Conservation (phyloP, 805 yeast species). For the Pichia exigua region DNA sequence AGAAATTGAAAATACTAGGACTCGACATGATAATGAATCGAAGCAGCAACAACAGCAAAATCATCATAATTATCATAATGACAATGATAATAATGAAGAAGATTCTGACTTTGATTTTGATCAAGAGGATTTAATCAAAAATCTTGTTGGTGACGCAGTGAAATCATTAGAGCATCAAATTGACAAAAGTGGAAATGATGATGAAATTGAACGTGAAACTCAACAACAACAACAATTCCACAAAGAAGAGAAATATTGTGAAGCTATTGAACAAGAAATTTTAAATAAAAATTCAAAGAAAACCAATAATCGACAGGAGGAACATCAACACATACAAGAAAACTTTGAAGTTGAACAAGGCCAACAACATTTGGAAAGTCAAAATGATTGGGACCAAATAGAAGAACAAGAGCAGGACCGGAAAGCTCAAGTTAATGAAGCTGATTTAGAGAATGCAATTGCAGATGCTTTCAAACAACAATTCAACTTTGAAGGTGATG, state of each 20-base stretch:
- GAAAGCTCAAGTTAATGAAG: background rate
- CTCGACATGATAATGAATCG: background rate
- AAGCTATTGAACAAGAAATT: background rate
- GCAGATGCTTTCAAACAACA: constrained; percentile 12
- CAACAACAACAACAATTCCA: background rate
- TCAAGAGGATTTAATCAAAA: constrained; percentile 6
- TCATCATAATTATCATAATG: background rate
- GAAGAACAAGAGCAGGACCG: background rate
- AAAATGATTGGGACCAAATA: background rate
- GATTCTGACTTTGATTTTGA: constrained; percentile 7
- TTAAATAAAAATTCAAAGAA: background rate
- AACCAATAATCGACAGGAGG: background rate
- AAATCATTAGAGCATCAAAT: background rate
- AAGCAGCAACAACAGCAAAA: background rate
- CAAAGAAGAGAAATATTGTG: background rate
- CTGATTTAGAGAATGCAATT: constrained; percentile 10
- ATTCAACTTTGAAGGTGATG: background rate
- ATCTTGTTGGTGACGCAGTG: constrained; percentile 5
- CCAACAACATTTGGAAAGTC: background rate
- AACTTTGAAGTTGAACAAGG: background rate
- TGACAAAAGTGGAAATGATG: background rate
- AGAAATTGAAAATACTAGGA: background rate
- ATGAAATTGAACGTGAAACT: background rate
- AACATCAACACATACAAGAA: background rate
- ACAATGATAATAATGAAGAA: background rate